Percentiles rank a stretch among this genome's conserved stretches.
These are phyloP conservation scores for Beta corolliflora DNA, from an alignment of 179 eudicot genomes.

Conservation along the genomic window DNA sequence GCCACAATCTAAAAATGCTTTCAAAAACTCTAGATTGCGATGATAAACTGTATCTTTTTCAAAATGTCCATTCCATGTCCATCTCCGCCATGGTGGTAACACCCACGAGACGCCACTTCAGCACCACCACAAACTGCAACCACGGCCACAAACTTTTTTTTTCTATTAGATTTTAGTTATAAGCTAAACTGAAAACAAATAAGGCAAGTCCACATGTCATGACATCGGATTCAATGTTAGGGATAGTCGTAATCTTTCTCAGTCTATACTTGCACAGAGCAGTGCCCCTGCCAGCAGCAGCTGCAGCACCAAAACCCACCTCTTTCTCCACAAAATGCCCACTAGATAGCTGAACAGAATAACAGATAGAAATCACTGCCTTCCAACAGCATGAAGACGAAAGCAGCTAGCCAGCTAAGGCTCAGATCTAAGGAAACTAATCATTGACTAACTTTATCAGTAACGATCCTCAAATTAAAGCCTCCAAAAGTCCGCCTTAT, in stretches of 20 bases:
- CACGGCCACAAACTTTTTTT: background rate
- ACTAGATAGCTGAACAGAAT: too few relatives aligned
- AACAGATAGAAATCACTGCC: background rate
- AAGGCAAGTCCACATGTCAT: too few relatives aligned
- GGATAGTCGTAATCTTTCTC: background rate
- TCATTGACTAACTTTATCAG: too few relatives aligned
- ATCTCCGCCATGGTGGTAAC: background rate
- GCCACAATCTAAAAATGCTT: too few relatives aligned
- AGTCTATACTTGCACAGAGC: background rate
- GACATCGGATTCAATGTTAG: background rate
- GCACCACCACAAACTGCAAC: background rate
- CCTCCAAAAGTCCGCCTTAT: too few relatives aligned
- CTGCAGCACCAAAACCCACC: background rate
- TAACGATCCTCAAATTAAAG: background rate
- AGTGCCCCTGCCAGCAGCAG: background rate
- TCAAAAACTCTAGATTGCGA: background rate
- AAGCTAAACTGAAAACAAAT: too few relatives aligned
- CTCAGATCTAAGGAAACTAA: background rate
- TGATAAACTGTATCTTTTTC: background rate
- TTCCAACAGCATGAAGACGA: background rate
- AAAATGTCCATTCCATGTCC: background rate
- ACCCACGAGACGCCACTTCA: background rate
- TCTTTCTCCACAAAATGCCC: too few relatives aligned
- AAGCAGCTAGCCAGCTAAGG: background rate
- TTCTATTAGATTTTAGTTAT: background rate